A percentile compares a stretch with the other conserved stretches of the same genome.
Conservation (phyloP, 192 early-diverging fungal species). For the Podila horticola region DNA sequence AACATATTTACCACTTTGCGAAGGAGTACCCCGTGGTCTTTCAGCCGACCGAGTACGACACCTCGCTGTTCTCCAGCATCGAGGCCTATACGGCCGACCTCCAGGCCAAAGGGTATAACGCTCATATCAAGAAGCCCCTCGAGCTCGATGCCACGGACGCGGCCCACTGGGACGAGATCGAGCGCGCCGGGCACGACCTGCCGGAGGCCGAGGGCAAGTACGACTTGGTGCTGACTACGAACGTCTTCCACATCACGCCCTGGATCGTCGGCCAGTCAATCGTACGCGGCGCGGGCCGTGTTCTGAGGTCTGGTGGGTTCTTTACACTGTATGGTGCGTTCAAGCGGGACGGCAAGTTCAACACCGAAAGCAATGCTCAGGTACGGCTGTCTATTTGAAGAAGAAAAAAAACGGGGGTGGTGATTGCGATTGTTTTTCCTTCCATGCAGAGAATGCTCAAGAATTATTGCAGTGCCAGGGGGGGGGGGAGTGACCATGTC, state of each 20-base stretch:
- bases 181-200: neutral
- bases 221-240: slow-evolving; percentile 27
- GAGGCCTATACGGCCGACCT: slow-evolving; percentile 24
- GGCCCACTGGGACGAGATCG: slow-evolving; percentile 7
- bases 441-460: neutral
- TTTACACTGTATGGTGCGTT: slow-evolving; percentile 24
- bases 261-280: slow-evolving; percentile 6
- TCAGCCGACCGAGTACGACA: slow-evolving; percentile 33
- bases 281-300: slow-evolving; percentile 14
- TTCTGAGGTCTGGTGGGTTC: slow-evolving; percentile 10
- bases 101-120: neutral
- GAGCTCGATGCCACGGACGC: slow-evolving; percentile 25
- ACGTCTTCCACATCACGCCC: slow-evolving; percentile 33
- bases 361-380: slow-evolving; percentile 18
- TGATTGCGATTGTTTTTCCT: neutral
- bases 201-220: neutral
- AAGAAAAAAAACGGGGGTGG: too few species aligned
- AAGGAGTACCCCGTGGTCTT: slow-evolving; percentile 11
- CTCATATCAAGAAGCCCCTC: neutral
- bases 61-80: slow-evolving; percentile 20
- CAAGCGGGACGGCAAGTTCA: slow-evolving; percentile 29
- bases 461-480: neutral
- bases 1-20: slow-evolving; percentile 24
- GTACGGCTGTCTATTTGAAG: neutral
- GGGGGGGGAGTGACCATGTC: too few species aligned